Base-by-base conservation (phyloP, 139 green algal genomes). In the Pseudopediastrum boryanum region DNA sequence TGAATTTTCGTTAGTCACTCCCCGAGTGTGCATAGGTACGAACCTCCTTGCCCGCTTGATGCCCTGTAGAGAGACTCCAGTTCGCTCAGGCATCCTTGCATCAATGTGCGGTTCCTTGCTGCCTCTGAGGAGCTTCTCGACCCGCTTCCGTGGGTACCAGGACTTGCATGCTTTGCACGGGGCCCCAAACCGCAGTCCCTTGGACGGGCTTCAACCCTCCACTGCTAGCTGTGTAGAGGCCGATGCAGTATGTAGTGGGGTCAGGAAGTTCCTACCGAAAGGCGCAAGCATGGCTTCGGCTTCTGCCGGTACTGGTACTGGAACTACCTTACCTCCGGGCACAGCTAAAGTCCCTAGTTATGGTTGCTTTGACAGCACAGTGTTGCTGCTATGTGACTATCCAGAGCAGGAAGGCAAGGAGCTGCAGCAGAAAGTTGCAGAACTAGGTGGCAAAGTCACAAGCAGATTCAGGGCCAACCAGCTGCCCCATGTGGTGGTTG, bases 291-390 rank as follows among this genome's bases (percentile, higher is more conserved):
- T 65, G 54, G 54, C 35, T 13, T 9, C 9, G 6, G 33, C 61
- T 48, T 44, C 4, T 16, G 5, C 33, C 6, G 61, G 4, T 69
- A 4, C 21, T 44, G 10, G 5, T 25, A 69, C 12, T 31, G 43
- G 33, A 64, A 31, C 33, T 27, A 76, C 3, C 43, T 33, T 21
- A 64, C 38, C n/a, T 48, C 52, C n/a, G 33, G 71, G 21, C 36
- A 66, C 16, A 66, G n/a, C n/a, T n/a, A n/a, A n/a, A n/a, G n/a
- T 25, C 25, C 71, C 71, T 29, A 33, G 7, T 27, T 78, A 78
- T 38, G 31, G 27, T 27, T 61, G 39, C 39, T 78, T 78, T 59
- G 56, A 78, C 9, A 61, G 71, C 71, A 78, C 71, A 29, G n/a
- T 25, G 6, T 54, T 70, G 25, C 71, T 78, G 2, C n/a, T 78